These are phyloP conservation scores for Glycine soja DNA, from an alignment of 306 rosid genomes.

Conservation along the genomic window DNA sequence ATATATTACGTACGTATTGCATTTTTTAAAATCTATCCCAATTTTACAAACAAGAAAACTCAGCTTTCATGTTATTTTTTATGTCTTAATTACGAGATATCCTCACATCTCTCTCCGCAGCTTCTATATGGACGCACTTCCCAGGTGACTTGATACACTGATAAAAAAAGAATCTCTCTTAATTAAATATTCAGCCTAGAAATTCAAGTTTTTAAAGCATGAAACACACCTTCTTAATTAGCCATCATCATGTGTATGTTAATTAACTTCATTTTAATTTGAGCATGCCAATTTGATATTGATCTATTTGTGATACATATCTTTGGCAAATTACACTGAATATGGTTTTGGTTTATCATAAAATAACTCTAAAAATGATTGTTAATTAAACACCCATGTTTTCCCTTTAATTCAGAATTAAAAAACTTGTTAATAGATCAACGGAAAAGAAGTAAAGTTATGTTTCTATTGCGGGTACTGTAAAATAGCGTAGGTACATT, in stretches of 20 bases:
- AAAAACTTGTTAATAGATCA: not conserved
- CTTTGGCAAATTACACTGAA: slow-evolving; percentile 2
- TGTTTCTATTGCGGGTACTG: not conserved
- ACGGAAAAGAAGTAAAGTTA: slow-evolving; percentile 18
- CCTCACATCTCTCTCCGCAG: not conserved
- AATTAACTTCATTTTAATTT: not conserved
- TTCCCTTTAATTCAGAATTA: not conserved
- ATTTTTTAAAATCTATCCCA: not conserved
- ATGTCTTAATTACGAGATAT: not conserved
- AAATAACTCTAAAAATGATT: not conserved
- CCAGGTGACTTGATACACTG: not conserved
- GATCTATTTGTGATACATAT: not conserved
- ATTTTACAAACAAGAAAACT: not conserved
- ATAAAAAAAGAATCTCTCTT: not conserved
- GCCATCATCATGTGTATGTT: not conserved
- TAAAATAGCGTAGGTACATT: not conserved
- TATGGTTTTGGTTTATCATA: not conserved
- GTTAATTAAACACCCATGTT: not conserved
- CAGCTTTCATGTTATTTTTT: not conserved
- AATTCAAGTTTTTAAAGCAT: not conserved
- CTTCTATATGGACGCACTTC: not conserved
- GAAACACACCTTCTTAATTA: not conserved
- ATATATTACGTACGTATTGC: not conserved
- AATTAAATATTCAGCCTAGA: not conserved
- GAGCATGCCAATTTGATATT: slow-evolving; percentile 12